Evolutionary conservation across 2,329 filamentous ascomycete genomes (phyloP).

Genomic region (Leptographium galeiforme): DNA sequence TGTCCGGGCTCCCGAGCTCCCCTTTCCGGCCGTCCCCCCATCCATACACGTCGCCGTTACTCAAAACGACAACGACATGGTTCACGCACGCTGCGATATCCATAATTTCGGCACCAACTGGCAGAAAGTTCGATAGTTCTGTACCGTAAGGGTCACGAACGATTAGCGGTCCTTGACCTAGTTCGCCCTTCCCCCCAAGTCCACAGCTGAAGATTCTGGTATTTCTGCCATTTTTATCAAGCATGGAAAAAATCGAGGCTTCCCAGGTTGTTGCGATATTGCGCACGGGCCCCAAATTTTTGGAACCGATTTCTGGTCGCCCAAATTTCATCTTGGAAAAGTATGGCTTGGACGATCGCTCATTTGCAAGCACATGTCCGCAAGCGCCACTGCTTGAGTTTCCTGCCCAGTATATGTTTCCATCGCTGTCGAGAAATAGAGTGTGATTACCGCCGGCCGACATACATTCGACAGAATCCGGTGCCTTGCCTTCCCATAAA

Average conservation of each 20-base stretch:
- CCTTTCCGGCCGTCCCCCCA: constrained; percentile 85
- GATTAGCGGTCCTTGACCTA: constrained; percentile 47
- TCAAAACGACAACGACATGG: constrained; percentile 62
- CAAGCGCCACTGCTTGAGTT: constrained; percentile 42
- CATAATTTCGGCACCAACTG: constrained; percentile 39
- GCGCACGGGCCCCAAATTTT: constrained; percentile 15
- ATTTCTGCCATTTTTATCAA: constrained; percentile 27
- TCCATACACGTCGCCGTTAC: constrained; percentile 65
- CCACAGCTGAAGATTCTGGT: constrained; percentile 51
- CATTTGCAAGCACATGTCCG: constrained; percentile 23
- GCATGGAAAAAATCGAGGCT: constrained; percentile 48
- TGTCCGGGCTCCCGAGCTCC: constrained; percentile 54
- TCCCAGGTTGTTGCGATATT: constrained; percentile 67
- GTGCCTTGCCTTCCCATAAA: constrained; percentile 33
- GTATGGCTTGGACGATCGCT: constrained; percentile 12
- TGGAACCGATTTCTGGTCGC: constrained; percentile 20
- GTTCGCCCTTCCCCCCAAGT: constrained; percentile 54
- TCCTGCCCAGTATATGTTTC: constrained; percentile 52
- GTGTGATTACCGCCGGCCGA: constrained; percentile 78
- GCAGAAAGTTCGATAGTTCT: constrained; percentile 50
- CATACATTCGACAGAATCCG: constrained; percentile 24
- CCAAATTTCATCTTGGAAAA: constrained; percentile 24
- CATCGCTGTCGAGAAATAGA: constrained; percentile 49
- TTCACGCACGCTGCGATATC: constrained; percentile 62
- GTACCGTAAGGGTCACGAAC: constrained; percentile 33